Base-by-base conservation (phyloP, 345 rosid genomes). In the Eutrema yunnanense region DNA sequence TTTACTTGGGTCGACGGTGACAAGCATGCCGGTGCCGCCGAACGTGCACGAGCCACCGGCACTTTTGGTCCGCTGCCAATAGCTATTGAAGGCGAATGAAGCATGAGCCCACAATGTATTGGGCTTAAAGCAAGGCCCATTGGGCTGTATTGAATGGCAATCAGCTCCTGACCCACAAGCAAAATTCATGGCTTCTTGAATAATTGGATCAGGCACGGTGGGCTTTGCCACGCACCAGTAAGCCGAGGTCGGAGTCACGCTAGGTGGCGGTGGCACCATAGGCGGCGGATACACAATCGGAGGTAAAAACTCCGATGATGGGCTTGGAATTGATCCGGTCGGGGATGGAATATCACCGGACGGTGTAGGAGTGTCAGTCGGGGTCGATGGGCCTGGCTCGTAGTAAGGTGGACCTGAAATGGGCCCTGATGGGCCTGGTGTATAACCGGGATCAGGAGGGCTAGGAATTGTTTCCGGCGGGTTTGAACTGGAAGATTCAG, bases 191-290 rank as follows among this genome's bases (percentile, higher is more conserved):
- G 99, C 97, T 79, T 95, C 99, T 80, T 79, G 85, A 42, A 94
- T 85, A 13, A 94, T 94, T 22, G 99, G 98, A 42, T 89, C 96
- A 4, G 99, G 99, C 56, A 94, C 99, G 0, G 99, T 71, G 1
- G 97, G 96, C 79, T 94, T 94, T 0, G 96, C 99, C 16, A 94
- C 93, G 0, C 99, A 94, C 99, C 97, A 92, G 2, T 87, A 67
- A 36, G 97, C 84, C 7, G 81, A 80, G 48, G 75, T 54, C 0
- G 90, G 82, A 13, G 71, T 66, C 19, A 9, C 50, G 0, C 30
- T 68, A 0, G 96, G 85, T 50, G 96, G 77, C 0, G 96, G 91
- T 7, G 90, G 96, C 0, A 62, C 83, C 26, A 79, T 80, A 0
- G 97, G 97, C 0, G 97, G 95, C 0, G 99, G 99, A 73, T 62